A percentile compares a stretch with the other conserved stretches of the same genome.
phyloP scores from a whole-genome alignment of 257 asterid species.

The Apocynum venetum region DNA sequence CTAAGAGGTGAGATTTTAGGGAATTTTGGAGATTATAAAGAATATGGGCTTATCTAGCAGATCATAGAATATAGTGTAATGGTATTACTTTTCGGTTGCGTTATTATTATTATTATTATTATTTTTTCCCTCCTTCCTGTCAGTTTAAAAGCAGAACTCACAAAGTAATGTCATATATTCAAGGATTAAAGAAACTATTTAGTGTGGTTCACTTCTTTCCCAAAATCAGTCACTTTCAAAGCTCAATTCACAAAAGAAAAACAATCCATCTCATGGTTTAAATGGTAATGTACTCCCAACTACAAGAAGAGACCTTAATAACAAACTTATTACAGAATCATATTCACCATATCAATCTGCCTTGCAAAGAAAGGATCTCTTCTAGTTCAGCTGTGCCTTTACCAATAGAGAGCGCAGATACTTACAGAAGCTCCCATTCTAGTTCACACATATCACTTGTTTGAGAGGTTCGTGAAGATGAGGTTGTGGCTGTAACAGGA shows the following conservation, averaged over 20 bases:
- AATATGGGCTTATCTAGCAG: neutral
- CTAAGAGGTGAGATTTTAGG: neutral
- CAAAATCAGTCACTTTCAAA: neutral
- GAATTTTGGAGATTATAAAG: neutral
- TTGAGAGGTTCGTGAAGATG: slow-evolving; percentile 18
- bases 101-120: neutral
- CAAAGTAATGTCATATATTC: neutral
- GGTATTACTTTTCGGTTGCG: neutral
- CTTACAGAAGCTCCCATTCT: slow-evolving; percentile 73
- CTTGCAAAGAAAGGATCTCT: neutral
- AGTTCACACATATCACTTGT: slow-evolving; percentile 33
- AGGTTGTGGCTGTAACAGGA: slow-evolving; percentile 19
- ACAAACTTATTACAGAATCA: slow-evolving; percentile 1
- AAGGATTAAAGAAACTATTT: neutral
- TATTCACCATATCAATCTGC: slow-evolving; percentile 6
- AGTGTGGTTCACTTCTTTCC: neutral
- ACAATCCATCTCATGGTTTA: neutral
- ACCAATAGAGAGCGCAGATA: neutral
- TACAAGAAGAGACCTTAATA: neutral
- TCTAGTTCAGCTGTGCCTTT: neutral
- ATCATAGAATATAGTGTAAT: neutral
- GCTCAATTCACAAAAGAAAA: neutral
- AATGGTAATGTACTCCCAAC: neutral
- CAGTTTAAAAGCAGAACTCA: neutral
- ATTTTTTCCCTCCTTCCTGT: neutral